Evolutionary conservation across 2,329 filamentous ascomycete genomes (phyloP), one percentile per base, ranked within the genome.

Genomic region (Ophiosphaerella narmari): DNA sequence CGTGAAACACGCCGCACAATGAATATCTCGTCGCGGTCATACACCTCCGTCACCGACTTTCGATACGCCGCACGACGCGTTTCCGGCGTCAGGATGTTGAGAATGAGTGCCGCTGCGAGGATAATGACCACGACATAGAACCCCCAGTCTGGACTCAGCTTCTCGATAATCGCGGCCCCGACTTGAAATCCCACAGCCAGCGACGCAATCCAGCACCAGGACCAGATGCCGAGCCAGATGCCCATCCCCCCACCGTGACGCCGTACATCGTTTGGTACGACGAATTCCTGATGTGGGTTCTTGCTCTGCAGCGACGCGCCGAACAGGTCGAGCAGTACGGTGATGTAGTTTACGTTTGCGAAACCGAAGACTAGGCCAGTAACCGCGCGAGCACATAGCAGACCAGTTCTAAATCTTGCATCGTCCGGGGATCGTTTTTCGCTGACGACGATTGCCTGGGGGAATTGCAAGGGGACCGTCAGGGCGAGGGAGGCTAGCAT

Each of bases 191-290:
- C 89, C 33, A 90, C 66, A 0, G 85, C 83, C 18, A 91, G 78
- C 18, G 87, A 89, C 5, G 86, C 87, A 60, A 89, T 84, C 71
- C 84, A 89, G 66, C 87, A 89, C 84, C 86, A 92, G 0, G 86
- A 87, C 88, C 68, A 72, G 36, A 72, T 65, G 7, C 69, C 69
- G 5, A 91, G 46, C 89, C 89, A 92, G n/a, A 89, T 76, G 0
- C 89, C 89, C 76, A 91, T 86, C 0, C 89, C 89, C 11, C 89
- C 88, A 7, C 89, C 89, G 63, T 91, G 87, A 35, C 88, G 80
- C 46, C 89, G 82, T 14, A 88, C 82, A 68, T 91, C 89, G 59
- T 83, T 83, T 11, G 80, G 74, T 49, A 86, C 81, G 1, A 88
- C 85, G 16, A 88, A 74, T 63, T 90, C 88, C 71, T 90, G 86